Conservation (phyloP, 148 eudicot genomes). For the Mesembryanthemum crystallinum region DNA sequence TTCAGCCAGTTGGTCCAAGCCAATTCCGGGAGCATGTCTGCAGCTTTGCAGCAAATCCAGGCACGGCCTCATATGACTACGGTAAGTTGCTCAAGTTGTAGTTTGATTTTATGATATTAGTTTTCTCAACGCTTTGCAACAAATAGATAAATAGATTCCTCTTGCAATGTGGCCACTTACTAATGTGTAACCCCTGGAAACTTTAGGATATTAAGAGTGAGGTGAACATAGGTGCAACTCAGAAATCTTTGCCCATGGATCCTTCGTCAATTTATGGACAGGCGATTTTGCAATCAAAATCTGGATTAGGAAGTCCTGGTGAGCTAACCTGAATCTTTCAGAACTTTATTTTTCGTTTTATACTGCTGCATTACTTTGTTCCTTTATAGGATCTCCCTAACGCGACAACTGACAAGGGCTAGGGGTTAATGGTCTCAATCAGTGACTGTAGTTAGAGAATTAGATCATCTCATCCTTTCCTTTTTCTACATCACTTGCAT, state of each 20-base stretch:
- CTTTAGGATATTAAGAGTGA: slow-evolving; percentile 79
- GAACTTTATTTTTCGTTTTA: neutral
- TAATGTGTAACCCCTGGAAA: slow-evolving; percentile 8
- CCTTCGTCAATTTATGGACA: slow-evolving; percentile 95
- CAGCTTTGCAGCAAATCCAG: slow-evolving; percentile 92
- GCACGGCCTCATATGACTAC: slow-evolving; percentile 65
- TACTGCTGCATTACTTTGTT: neutral
- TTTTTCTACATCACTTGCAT: too few species aligned
- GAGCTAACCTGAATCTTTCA: neutral
- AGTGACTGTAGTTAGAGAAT: slow-evolving; percentile 2
- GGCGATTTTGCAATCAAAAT: slow-evolving; percentile 86
- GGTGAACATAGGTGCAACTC: slow-evolving; percentile 65
- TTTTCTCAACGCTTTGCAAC: neutral
- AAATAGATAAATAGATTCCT: slow-evolving; percentile 1
- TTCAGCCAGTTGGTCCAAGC: slow-evolving; percentile 91
- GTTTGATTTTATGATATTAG: neutral
- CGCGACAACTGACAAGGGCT: neutral
- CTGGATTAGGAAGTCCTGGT: slow-evolving; percentile 92
- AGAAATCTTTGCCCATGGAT: slow-evolving; percentile 84
- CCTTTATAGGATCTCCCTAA: neutral
- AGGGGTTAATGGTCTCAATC: neutral
- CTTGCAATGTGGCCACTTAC: neutral
- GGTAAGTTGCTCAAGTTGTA: slow-evolving; percentile 37
- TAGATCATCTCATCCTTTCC: too few species aligned
- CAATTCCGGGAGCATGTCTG: slow-evolving; percentile 76